These are phyloP conservation scores for Basipetospora chlamydospora DNA, from an alignment of 2,329 filamentous ascomycete species.

Conservation along the genomic window DNA sequence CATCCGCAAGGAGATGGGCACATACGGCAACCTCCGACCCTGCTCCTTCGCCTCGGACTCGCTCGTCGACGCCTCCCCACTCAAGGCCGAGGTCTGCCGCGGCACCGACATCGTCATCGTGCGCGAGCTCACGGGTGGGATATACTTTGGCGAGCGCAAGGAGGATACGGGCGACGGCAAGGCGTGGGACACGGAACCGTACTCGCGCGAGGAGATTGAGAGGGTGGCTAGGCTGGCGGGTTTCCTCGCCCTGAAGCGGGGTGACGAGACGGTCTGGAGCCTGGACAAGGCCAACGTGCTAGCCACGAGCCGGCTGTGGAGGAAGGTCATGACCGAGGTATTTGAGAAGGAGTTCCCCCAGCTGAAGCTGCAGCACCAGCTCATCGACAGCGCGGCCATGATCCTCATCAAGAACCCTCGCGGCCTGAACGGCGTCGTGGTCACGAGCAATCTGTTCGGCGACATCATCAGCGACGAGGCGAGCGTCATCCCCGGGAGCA, in stretches of 20 bases:
- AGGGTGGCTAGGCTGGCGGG: constrained; percentile 72
- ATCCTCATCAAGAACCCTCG: constrained; percentile 90
- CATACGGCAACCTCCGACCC: constrained; percentile 88
- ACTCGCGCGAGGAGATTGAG: constrained; percentile 74
- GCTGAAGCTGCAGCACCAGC: constrained; percentile 69
- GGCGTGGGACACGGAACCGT: constrained; percentile 77
- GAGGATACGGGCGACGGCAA: constrained; percentile 62
- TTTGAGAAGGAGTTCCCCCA: constrained; percentile 84
- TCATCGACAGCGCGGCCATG: constrained; percentile 96
- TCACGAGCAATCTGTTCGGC: constrained; percentile 89
- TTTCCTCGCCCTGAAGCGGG: constrained; percentile 61
- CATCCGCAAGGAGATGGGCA: constrained; percentile 84
- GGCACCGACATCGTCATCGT: constrained; percentile 88
- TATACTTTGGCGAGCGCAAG: constrained; percentile 86
- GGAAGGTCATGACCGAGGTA: constrained; percentile 70
- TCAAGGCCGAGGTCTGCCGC: constrained; percentile 72
- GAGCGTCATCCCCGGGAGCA: constrained; percentile 79
- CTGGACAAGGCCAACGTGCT: constrained; percentile 96
- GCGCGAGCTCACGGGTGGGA: constrained; percentile 79
- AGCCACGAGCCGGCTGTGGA: constrained; percentile 79
- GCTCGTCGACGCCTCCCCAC: constrained; percentile 70
- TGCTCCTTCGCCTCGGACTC: constrained; percentile 89
- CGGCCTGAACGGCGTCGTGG: constrained; percentile 74
- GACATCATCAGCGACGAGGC: constrained; percentile 96
- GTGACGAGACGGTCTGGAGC: constrained; percentile 59